Evolutionary conservation across 2,329 filamentous ascomycete genomes (phyloP), one percentile per base, ranked within the genome.

Genomic region (Emmonsiellopsis sp.): DNA sequence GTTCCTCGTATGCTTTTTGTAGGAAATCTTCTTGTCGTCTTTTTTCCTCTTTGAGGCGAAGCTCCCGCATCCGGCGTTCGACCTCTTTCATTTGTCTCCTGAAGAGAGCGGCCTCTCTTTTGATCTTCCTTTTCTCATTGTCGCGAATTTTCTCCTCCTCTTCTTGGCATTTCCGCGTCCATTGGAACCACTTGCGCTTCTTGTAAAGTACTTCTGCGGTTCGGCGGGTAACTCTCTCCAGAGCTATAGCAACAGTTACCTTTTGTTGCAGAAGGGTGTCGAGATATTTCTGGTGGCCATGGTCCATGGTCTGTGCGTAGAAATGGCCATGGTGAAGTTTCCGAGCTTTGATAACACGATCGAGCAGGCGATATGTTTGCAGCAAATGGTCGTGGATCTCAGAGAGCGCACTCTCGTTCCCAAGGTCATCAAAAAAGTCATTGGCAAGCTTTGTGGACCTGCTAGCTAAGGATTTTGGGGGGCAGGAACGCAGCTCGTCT

Each of bases 51-150:
- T 67, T 73, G 26, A 64, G 61, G 47, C 68, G 66, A 52, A 71
- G 59, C n/a, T 67, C 67, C 10, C 63, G 65, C 42, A 74, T 62
- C 31, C 72, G 70, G 30, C 53, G 45, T 45, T 73, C 60, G 41
- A 73, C 60, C 42, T 75, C 73, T 55, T 73, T 74, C 63, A 68
- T 71, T 58, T 79, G 72, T 5, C 76, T 66, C 56, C 68, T 73
- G 56, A 78, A 76, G 58, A 79, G 62, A 13, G 71, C 68, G 2
- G 74, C 72, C 58, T 79, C 76, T 37, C 70, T 65, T 59, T 77
- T 76, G 50, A 77, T 66, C 57, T 76, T 77, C 62, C 73, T 75
- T 45, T 72, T 72, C 59, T 78, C 76, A 44, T 71, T 76, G 8
- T 77, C 74, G 31, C 73, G 71, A 4, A 61, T 67, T 26, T 63